Conservation (phyloP, 1,284 basidiomycete species). For the Ganoderma sinense region DNA sequence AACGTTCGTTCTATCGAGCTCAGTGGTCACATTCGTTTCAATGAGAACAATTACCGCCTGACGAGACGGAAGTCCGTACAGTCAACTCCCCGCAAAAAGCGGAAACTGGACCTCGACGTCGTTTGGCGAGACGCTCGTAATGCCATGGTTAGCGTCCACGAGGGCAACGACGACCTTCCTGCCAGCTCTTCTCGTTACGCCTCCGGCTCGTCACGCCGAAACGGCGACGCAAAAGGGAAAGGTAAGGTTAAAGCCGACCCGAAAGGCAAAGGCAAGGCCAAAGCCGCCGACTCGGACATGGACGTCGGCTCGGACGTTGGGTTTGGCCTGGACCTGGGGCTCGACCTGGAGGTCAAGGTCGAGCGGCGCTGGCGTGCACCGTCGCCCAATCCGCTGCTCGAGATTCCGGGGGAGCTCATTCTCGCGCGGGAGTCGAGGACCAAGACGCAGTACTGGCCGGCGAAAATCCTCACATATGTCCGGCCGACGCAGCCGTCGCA, state of each 20-base stretch:
- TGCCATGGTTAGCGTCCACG: conserved; percentile 41
- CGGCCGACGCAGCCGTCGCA: conserved; percentile 46
- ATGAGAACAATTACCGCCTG: conserved; percentile 33
- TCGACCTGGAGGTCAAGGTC: conserved; percentile 14
- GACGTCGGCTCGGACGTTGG: conserved; percentile 14
- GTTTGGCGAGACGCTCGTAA: conserved; percentile 43
- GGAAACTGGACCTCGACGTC: conserved; percentile 38
- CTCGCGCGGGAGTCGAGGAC: conserved; percentile 55
- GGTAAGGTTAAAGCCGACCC: conserved; percentile 13
- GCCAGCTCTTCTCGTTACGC: conserved; percentile 8
- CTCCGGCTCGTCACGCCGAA: conserved; percentile 28
- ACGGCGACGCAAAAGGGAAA: conserved; percentile 12
- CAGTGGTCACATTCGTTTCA: conserved; percentile 39
- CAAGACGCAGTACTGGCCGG: conserved; percentile 67
- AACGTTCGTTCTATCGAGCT: conserved; percentile 38
- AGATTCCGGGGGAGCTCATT: conserved; percentile 72
- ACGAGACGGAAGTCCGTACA: conserved; percentile 2
- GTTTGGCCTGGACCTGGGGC: conserved; percentile 12
- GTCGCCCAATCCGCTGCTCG: conserved; percentile 52
- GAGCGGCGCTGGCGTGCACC: conserved; percentile 46
- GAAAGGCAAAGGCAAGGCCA: conserved; percentile 20
- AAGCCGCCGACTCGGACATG: conserved; percentile 9
- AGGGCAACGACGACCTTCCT: conserved; percentile 40
- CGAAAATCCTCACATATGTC: conserved; percentile 60
- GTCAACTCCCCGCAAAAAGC: conserved; percentile 38